These are phyloP conservation scores for Fusarium euwallaceae DNA, from an alignment of 2,329 filamentous ascomycete genomes.

Conservation along the genomic window DNA sequence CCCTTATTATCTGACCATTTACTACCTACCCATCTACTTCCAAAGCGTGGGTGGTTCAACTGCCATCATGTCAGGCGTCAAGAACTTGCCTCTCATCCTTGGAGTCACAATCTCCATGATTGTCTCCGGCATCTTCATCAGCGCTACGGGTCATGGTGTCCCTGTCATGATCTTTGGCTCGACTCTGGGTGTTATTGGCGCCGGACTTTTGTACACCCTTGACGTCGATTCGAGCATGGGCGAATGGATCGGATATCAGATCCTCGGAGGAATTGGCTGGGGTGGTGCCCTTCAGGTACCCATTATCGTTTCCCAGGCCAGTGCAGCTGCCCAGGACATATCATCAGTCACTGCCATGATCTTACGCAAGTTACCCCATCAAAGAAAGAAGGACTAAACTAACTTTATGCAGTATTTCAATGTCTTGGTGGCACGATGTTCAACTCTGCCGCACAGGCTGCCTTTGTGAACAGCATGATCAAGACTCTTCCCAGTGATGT, in stretches of 20 bases:
- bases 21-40: conserved; percentile 63
- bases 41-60: conserved; percentile 56
- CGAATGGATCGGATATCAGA: conserved; percentile 67
- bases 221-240: conserved; percentile 54
- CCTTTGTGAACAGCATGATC: conserved; percentile 61
- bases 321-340: conserved; percentile 57
- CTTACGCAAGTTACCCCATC: conserved; percentile 52
- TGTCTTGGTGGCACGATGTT: conserved; percentile 65
- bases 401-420: conserved; percentile 56
- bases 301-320: conserved; percentile 63
- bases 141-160: conserved; percentile 56
- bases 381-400: not conserved
- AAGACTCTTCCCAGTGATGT: conserved; percentile 49
- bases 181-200: conserved; percentile 57
- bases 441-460: conserved; percentile 62
- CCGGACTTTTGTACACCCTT: conserved; percentile 59
- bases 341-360: conserved; percentile 62
- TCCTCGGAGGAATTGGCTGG: conserved; percentile 64
- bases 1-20: conserved; percentile 59
- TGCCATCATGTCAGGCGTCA: conserved; percentile 57
- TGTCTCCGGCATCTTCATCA: conserved; percentile 55
- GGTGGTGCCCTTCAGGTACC: conserved; percentile 63
- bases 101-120: conserved; percentile 58
- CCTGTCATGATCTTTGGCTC: conserved; percentile 61
- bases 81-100: conserved; percentile 60